Conservation (phyloP, 2,329 filamentous ascomycete genomes). For the Fusarium paranaense region DNA sequence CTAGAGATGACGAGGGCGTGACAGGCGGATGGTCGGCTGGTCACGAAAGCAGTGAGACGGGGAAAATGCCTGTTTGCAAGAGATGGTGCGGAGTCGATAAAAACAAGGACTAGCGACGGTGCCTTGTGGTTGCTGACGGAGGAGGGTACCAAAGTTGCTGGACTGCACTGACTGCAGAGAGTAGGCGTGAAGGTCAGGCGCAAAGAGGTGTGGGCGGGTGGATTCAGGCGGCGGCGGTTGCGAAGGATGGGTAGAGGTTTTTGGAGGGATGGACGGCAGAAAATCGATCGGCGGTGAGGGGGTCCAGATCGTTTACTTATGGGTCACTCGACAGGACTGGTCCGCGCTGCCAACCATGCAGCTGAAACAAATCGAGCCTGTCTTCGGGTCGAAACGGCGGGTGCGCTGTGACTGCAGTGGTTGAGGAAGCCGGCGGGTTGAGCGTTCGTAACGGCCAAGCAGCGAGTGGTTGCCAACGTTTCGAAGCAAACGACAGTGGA, state of each 20-base stretch:
- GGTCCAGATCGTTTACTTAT: slow-evolving; percentile 43
- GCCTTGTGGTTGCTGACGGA: slow-evolving; percentile 39
- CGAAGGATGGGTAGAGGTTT: slow-evolving; percentile 12
- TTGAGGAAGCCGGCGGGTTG: background rate
- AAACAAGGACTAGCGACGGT: slow-evolving; percentile 36
- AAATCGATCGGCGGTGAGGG: slow-evolving; percentile 46
- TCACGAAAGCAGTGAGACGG: slow-evolving; percentile 45
- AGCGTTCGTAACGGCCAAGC: background rate
- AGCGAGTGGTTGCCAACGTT: background rate
- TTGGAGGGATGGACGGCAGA: slow-evolving; percentile 41
- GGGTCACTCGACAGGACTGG: slow-evolving; percentile 34
- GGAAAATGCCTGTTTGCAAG: slow-evolving; percentile 40
- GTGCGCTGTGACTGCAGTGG: background rate
- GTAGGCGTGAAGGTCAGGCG: slow-evolving; percentile 43
- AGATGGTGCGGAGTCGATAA: slow-evolving; percentile 32
- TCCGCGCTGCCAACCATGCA: slow-evolving; percentile 30
- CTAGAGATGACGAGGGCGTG: slow-evolving; percentile 43
- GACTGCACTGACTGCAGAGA: slow-evolving; percentile 1
- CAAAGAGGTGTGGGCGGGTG: slow-evolving; percentile 41
- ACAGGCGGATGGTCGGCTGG: slow-evolving; percentile 39
- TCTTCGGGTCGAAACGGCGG: slow-evolving; percentile 18
- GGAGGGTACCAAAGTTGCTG: slow-evolving; percentile 41
- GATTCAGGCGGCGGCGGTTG: slow-evolving; percentile 38
- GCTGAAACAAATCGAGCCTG: slow-evolving; percentile 22
- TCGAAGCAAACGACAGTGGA: slow-evolving; percentile 11